Conservation (phyloP, 2,329 filamentous ascomycete species). For the Penicillium hordei region DNA sequence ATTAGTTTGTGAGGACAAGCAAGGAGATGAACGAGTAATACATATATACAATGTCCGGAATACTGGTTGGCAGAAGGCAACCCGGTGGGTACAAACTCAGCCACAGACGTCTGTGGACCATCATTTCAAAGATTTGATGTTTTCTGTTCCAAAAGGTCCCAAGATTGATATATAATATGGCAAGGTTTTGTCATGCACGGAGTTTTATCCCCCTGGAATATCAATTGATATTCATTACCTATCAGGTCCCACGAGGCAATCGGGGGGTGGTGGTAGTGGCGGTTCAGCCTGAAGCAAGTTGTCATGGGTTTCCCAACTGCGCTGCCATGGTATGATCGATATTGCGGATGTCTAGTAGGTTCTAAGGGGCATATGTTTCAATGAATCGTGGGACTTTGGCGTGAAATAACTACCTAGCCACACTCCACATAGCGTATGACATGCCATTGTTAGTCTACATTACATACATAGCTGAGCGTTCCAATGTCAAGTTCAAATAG, state of each 20-base stretch:
- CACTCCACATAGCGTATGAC: background rate
- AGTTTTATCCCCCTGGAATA: background rate
- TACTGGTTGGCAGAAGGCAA: background rate
- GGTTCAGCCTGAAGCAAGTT: background rate
- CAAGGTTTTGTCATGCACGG: background rate
- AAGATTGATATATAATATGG: background rate
- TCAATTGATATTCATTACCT: background rate
- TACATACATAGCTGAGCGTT: background rate
- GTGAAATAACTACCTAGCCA: background rate
- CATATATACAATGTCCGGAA: background rate
- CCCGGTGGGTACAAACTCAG: background rate
- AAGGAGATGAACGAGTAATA: background rate
- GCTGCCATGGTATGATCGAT: background rate
- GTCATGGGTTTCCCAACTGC: background rate
- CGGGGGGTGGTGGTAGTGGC: too few species aligned
- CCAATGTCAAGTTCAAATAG: background rate
- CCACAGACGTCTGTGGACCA: background rate
- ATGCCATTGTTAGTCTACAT: background rate
- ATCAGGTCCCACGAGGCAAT: too few species aligned
- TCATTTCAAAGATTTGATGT: background rate
- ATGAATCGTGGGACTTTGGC: background rate
- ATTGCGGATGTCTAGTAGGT: background rate
- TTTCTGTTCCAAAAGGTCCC: background rate
- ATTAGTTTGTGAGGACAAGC: background rate
- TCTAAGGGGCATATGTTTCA: background rate